Evolutionary conservation across 2,329 filamentous ascomycete genomes (phyloP), one percentile per base, ranked within the genome.

Genomic region (Colletotrichum siamense): DNA sequence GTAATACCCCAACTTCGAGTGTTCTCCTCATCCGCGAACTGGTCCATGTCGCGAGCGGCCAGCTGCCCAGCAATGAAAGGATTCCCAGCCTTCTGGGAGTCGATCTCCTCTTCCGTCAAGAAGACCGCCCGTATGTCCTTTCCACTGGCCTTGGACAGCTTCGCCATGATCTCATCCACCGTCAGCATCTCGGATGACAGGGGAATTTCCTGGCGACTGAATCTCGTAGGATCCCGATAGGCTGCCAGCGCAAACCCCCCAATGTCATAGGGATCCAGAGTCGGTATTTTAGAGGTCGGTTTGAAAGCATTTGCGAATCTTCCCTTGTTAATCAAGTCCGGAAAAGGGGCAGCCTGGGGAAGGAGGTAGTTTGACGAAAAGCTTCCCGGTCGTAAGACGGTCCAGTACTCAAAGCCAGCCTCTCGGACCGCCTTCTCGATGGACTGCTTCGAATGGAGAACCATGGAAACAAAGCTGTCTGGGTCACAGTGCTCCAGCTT

Each of bases 291-390:
- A 0, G 83, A 85, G n/a, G 84, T 83, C 0, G 81, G 79, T 0
- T 78, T 78, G 26, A 87, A 78, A 0, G 86, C 85, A 3, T 84
- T 85, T 0, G 80, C 81, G 76, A 86, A 87, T 26, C 83, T 80
- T 0, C 86, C 86, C 4, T 82, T 81, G 8, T 84, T 82, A 3
- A 82, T 79, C 8, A 90, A 80, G 0, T 83, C 85, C 0, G 84
- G 82, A 73, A 86, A 88, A 81, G 86, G 83, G 10, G 67, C 69
- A 2, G 86, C 84, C 13, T 86, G 81, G 5, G 88, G 88, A 6
- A 81, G 73, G 6, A 90, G 64, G 76, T 87, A 88, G 78, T 91
- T 91, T 24, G 85, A 83, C 86, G 89, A 89, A 82, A 91, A 91
- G 78, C 84, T 86, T 2, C 86, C 87, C 0, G 88, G 88, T 3